Percentiles rank a stretch among this genome's conserved stretches.
Conservation (phyloP, 2,329 filamentous ascomycete species). For the Fusarium acutatum region DNA sequence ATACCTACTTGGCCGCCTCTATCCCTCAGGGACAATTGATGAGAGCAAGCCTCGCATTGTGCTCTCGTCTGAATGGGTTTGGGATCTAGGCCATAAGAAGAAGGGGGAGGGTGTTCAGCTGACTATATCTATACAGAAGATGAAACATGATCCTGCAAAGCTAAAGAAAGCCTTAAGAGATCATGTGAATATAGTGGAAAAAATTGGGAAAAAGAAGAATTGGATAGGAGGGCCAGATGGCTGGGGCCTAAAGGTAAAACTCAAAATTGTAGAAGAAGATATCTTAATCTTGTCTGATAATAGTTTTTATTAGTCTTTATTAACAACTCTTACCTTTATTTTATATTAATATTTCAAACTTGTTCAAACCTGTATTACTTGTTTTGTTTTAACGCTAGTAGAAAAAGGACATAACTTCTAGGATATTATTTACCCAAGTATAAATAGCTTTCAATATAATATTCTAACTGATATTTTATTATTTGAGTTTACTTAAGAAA, state of each 20-base stretch:
- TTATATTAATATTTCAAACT: too few species aligned
- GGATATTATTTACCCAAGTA: too few species aligned
- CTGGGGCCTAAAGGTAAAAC: constrained; percentile 20
- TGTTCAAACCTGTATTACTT: too few species aligned
- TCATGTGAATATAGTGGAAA: constrained; percentile 20
- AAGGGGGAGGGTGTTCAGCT: constrained; percentile 2
- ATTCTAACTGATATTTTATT: too few species aligned
- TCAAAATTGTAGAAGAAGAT: constrained; percentile 17
- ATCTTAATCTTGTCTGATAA: background rate
- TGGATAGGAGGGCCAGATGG: constrained; percentile 19
- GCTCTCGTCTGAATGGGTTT: constrained; percentile 18
- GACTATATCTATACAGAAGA: constrained; percentile 15
- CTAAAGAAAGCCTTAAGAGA: constrained; percentile 11
- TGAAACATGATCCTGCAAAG: constrained; percentile 14
- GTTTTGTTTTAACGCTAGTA: too few species aligned
- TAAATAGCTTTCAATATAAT: too few species aligned
- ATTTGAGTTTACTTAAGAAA: too few species aligned
- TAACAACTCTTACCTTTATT: too few species aligned
- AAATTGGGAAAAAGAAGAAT: constrained; percentile 21
- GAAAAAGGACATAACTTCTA: too few species aligned
- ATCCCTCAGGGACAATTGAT: constrained; percentile 8
- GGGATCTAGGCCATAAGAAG: constrained; percentile 10
- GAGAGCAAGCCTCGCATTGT: constrained; percentile 16
- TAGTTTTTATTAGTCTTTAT: too few species aligned
- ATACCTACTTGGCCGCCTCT: constrained; percentile 14